phyloP scores from a whole-genome alignment of 1,284 basidiomycete genomes.

The Melanopsichium pennsylvanicum region DNA sequence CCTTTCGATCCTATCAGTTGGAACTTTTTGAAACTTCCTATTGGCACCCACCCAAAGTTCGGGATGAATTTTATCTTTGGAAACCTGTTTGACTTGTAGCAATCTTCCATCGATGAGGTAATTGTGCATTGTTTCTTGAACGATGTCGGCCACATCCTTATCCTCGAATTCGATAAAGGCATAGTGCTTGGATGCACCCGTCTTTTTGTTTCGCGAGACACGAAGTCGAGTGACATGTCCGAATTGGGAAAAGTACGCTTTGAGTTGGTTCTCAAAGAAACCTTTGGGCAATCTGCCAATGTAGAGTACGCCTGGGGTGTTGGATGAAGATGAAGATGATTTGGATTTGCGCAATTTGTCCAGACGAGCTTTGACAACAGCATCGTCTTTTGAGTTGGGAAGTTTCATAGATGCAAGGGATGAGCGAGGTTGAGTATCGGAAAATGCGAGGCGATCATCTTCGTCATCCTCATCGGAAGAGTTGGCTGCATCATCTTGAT shows the following conservation, averaged over 20 bases:
- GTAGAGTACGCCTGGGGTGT: conserved; percentile 79
- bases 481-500: conserved; percentile 43
- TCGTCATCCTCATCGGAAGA: conserved; percentile 58
- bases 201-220: conserved; percentile 93
- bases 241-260: conserved; percentile 92
- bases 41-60: conserved; percentile 97
- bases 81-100: conserved; percentile 78
- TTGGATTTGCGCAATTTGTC: conserved; percentile 49
- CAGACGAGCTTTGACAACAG: conserved; percentile 50
- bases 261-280: conserved; percentile 94
- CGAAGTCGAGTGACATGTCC: conserved; percentile 87
- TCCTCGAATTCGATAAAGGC: conserved; percentile 95
- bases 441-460: conserved; percentile 38
- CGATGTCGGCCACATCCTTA: conserved; percentile 87
- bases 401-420: conserved; percentile 45
- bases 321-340: conserved; percentile 8
- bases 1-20: conserved; percentile 75
- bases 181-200: conserved; percentile 94
- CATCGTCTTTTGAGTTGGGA: conserved; percentile 62
- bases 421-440: conserved; percentile 9
- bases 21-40: conserved; percentile 83
- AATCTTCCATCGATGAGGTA: conserved; percentile 95
- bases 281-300: conserved; percentile 92
- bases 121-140: conserved; percentile 98
- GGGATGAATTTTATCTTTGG: conserved; percentile 87